phyloP scores from a whole-genome alignment of 1,139 yeast genomes.

The Wickerhamomyces sp. region DNA sequence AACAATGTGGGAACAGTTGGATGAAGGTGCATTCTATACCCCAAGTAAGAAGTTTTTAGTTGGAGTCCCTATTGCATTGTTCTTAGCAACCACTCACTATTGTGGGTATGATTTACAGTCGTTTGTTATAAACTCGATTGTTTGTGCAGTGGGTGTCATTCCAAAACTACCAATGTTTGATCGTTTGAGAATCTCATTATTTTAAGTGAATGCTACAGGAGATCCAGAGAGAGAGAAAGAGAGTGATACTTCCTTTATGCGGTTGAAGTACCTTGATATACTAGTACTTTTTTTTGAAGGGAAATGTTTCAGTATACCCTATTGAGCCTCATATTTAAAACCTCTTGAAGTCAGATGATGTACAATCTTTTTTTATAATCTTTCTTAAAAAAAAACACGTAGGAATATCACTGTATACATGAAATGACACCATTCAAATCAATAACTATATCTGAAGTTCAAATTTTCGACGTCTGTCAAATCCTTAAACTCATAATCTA shows the following conservation, averaged over 20 bases:
- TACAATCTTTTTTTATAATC: background rate
- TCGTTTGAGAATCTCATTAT: conserved; percentile 60
- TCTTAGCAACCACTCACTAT: conserved; percentile 85
- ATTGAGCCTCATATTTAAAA: background rate
- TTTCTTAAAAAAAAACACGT: too few species aligned
- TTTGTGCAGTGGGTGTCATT: conserved; percentile 76
- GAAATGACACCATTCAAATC: background rate
- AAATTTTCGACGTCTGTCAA: conserved; percentile 65
- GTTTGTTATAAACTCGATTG: conserved; percentile 72
- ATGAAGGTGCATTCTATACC: conserved; percentile 94
- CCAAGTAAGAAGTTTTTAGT: conserved; percentile 91
- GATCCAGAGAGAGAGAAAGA: too few species aligned
- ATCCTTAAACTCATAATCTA: conserved; percentile 53
- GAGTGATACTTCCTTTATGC: too few species aligned
- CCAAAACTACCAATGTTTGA: conserved; percentile 87
- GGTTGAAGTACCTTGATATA: too few species aligned
- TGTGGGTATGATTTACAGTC: conserved; percentile 76
- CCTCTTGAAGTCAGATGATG: background rate
- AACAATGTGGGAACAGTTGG: conserved; percentile 99
- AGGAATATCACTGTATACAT: background rate
- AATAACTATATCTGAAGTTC: conserved; percentile 45
- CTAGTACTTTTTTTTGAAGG: too few species aligned
- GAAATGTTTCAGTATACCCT: background rate
- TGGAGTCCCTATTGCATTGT: conserved; percentile 87
- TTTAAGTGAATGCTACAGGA: background rate